These are phyloP conservation scores for Calophaca sinica DNA, from an alignment of 306 rosid genomes.

Conservation along the genomic window DNA sequence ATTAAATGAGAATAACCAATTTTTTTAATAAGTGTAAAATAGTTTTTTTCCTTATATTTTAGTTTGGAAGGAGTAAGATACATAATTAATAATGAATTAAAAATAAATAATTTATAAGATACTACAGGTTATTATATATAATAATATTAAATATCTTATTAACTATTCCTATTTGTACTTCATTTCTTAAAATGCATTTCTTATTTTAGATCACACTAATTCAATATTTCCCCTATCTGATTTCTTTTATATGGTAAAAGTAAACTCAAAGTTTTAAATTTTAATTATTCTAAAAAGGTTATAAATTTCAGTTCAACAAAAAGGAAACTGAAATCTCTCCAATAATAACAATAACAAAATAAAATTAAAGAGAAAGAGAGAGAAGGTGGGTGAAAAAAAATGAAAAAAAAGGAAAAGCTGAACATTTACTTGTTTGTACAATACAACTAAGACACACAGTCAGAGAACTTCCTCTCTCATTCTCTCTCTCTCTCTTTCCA, in stretches of 20 bases:
- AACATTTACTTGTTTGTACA: constrained; percentile 76
- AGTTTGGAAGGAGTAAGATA: too few relatives aligned
- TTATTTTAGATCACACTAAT: not conserved
- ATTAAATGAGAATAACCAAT: too few relatives aligned
- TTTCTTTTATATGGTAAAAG: constrained; percentile 11
- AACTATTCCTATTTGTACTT: not conserved
- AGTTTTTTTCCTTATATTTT: too few relatives aligned
- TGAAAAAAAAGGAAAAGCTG: constrained; percentile 49
- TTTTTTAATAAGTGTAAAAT: too few relatives aligned
- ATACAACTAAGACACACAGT: constrained; percentile 68
- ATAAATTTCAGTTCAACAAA: constrained; percentile 8
- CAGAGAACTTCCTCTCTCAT: constrained; percentile 54
- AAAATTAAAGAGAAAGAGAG: not conserved
- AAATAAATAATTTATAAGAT: too few relatives aligned
- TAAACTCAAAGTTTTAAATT: not conserved
- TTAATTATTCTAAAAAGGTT: not conserved
- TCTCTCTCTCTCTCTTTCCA: constrained; percentile 62
- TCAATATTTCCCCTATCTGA: not conserved
- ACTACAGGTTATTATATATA: too few relatives aligned
- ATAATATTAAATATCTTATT: too few relatives aligned
- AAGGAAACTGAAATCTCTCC: constrained; percentile 45
- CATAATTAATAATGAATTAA: too few relatives aligned
- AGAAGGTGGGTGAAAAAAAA: constrained; percentile 29
- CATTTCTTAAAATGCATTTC: not conserved
- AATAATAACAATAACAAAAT: constrained; percentile 40